Evolutionary conservation across 306 rosid species (phyloP), one percentile per base, ranked within the genome.

Genomic region (Pyrus communis): DNA sequence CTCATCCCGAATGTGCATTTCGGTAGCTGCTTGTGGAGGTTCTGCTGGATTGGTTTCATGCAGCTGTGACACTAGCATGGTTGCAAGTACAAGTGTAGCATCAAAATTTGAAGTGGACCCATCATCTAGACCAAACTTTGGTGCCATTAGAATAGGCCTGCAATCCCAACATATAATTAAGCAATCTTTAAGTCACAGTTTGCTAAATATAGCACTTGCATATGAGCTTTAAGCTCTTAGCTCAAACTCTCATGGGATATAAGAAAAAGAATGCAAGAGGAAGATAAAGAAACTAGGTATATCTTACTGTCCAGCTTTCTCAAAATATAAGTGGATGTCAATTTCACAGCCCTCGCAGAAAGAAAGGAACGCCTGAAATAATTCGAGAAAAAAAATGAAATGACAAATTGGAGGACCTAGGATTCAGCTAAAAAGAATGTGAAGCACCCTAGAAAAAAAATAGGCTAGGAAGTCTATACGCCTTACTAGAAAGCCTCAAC

Each of bases 71-170:
- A 52, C 85, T 68, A 92, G 88, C 98, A 95, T 95, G 79, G 97
- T 92, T 66, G 98, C 98, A 86, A 92, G 90, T 55, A 92, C 96
- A 84, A 95, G 96, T 75, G 98, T 85, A 59, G 91, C 96, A 79
- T 92, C 97, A 84, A 92, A 92, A 83, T 90, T 89, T 75, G 96
- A 88, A 84, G 83, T 72, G 69, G 97, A 85, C 11, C 88, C 91
- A 76, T 92, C 96, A 75, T 92, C 98, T 71, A 86, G 77, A 75
- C 97, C 93, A 40, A 92, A 95, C 80, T 89, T 90, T 25, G 97
- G 98, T 63, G 93, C 96, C 98, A 95, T 75, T 46, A 92, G 90
- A 86, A 92, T 83, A 74, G 98, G 97, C 92, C 98, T 95, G 90
- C 69, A 70, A 77, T 73, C 82, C 66, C 13, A n/a, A 69, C 5